These are phyloP conservation scores for Cercospora sp. DNA, from an alignment of 2,329 filamentous ascomycete genomes.

Conservation along the genomic window DNA sequence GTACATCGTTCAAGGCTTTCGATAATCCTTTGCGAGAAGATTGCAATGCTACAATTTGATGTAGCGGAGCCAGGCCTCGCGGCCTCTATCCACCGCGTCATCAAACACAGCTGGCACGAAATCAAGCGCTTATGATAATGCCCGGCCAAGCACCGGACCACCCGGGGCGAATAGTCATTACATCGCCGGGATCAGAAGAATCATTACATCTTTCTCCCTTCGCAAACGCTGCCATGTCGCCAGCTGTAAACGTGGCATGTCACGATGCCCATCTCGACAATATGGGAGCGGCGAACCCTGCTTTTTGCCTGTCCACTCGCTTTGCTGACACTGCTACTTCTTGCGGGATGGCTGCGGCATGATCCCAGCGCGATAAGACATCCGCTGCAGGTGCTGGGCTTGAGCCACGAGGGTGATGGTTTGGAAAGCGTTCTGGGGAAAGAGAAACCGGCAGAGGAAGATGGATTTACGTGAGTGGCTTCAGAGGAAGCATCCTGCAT, in stretches of 20 bases:
- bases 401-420: not conserved
- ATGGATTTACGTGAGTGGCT: not conserved
- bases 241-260: not conserved
- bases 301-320: not conserved
- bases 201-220: not conserved
- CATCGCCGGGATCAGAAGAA: not conserved
- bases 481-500: not conserved
- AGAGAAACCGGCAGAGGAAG: not conserved
- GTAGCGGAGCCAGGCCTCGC: accelerated
- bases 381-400: not conserved
- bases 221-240: not conserved
- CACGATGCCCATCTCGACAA: not conserved
- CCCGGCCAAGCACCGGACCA: not conserved
- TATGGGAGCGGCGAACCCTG: not conserved
- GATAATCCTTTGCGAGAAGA: not conserved
- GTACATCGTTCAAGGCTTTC: not conserved
- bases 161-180: not conserved
- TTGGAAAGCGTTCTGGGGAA: not conserved
- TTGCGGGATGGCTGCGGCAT: not conserved
- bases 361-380: not conserved
- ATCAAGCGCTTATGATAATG: not conserved
- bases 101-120: not conserved
- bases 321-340: not conserved
- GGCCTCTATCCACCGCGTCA: not conserved
- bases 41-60: not conserved